Percentiles rank a stretch among this genome's conserved stretches.
phyloP scores from a whole-genome alignment of 805 yeast species.

The Vanderwaltozyma polyspora region DNA sequence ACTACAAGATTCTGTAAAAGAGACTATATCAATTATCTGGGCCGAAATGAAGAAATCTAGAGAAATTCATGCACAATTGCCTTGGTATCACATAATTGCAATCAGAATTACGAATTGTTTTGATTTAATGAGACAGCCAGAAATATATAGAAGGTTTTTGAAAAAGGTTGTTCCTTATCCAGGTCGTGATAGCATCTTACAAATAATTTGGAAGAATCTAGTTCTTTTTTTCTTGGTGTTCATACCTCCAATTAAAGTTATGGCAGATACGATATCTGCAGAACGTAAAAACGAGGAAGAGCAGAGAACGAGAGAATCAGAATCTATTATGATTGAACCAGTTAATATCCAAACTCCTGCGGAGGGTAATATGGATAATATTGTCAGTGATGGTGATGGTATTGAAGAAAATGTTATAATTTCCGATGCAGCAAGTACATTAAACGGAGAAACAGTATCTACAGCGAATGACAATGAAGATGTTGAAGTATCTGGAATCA shows the following conservation, averaged over 20 bases:
- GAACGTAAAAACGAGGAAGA: not conserved
- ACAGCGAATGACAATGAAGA: too few species aligned
- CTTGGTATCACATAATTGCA: too few species aligned
- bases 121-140: not conserved
- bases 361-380: too few species aligned
- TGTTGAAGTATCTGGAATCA: too few species aligned
- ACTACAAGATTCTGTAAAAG: constrained; percentile 1
- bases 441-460: too few species aligned
- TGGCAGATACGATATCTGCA: not conserved
- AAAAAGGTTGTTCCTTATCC: constrained; percentile 1
- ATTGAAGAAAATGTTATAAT: too few species aligned
- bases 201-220: not conserved
- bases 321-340: too few species aligned
- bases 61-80: too few species aligned
- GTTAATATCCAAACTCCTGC: too few species aligned
- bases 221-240: not conserved
- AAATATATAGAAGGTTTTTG: not conserved
- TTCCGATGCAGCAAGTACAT: too few species aligned
- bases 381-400: too few species aligned
- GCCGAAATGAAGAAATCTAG: not conserved
- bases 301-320: not conserved
- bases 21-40: not conserved
- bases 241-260: not conserved
- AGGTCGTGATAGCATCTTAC: not conserved
- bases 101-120: not conserved